phyloP scores from a whole-genome alignment of 768 basidiomycete species.

The Amanita thiersii region DNA sequence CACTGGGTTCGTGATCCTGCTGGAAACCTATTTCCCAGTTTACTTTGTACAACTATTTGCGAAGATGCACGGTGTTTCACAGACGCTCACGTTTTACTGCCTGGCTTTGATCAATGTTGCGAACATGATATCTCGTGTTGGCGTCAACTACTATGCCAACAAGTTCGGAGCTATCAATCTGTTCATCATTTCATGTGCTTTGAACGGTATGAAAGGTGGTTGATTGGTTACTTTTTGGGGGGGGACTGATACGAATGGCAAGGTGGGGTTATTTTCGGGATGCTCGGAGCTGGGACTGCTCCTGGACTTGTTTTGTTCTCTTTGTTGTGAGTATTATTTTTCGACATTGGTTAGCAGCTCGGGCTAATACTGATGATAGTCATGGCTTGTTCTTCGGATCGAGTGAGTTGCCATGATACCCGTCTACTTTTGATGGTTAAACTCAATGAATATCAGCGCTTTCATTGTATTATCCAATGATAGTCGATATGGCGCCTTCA shows the following conservation, averaged over 20 bases:
- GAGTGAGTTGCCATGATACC: conserved; percentile 1
- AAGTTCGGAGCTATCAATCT: conserved; percentile 6
- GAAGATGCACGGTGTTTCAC: conserved; percentile 5
- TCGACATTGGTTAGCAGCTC: too few species aligned
- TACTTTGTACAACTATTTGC: conserved; percentile 10
- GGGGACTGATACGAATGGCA: background rate
- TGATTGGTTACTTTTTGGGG: background rate
- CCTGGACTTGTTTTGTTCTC: conserved; percentile 6
- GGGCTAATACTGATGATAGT: conserved; percentile 3
- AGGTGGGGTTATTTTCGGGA: conserved; percentile 1
- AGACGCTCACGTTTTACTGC: conserved; percentile 4
- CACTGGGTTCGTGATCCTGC: conserved; percentile 2
- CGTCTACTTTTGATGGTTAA: background rate
- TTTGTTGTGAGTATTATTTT: conserved; percentile 5
- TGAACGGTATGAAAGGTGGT: background rate
- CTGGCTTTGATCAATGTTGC: conserved; percentile 5
- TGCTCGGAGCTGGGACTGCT: conserved; percentile 5
- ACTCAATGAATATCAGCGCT: conserved; percentile 1
- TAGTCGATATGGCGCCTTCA: conserved; percentile 3
- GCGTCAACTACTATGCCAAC: conserved; percentile 4
- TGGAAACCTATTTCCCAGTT: conserved; percentile 9
- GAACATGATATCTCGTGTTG: conserved; percentile 4
- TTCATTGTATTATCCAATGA: conserved; percentile 5
- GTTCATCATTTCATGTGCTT: background rate
- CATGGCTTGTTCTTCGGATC: conserved; percentile 8